Conservation (phyloP, 2,329 filamentous ascomycete genomes). For the Colletotrichum nymphaeae region DNA sequence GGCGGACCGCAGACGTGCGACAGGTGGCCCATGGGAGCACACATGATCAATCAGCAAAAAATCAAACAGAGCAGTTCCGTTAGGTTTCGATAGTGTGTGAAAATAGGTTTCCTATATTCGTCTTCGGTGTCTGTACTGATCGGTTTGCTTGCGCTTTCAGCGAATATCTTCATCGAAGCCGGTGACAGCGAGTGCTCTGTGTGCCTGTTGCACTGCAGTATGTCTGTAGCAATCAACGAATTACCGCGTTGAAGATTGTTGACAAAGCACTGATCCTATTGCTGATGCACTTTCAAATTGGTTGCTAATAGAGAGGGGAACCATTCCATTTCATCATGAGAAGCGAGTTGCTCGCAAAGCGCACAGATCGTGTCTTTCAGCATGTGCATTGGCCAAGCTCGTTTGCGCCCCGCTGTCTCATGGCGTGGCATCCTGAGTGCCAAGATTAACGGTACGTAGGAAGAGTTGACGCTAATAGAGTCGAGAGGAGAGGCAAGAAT, state of each 20-base stretch:
- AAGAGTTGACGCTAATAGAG: constrained; percentile 2
- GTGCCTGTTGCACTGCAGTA: background rate
- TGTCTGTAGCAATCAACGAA: background rate
- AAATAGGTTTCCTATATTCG: background rate
- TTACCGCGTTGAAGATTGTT: background rate
- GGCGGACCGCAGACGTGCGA: background rate
- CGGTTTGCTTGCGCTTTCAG: background rate
- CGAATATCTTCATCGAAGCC: background rate
- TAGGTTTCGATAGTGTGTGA: background rate
- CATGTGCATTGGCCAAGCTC: background rate
- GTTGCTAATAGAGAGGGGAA: background rate
- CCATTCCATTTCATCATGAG: background rate
- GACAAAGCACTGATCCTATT: background rate
- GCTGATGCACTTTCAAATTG: background rate
- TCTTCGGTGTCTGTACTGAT: background rate
- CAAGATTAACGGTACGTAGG: constrained; percentile 7
- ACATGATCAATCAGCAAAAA: background rate
- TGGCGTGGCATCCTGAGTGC: constrained; percentile 15
- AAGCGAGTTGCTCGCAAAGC: background rate
- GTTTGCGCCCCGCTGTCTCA: background rate
- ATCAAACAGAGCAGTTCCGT: background rate
- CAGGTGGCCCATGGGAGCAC: too few species aligned
- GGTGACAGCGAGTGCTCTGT: background rate
- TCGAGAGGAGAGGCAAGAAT: background rate
- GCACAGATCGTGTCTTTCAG: background rate